Evolutionary conservation across 805 yeast genomes (phyloP).

Genomic region (Millerozyma acaciae): DNA sequence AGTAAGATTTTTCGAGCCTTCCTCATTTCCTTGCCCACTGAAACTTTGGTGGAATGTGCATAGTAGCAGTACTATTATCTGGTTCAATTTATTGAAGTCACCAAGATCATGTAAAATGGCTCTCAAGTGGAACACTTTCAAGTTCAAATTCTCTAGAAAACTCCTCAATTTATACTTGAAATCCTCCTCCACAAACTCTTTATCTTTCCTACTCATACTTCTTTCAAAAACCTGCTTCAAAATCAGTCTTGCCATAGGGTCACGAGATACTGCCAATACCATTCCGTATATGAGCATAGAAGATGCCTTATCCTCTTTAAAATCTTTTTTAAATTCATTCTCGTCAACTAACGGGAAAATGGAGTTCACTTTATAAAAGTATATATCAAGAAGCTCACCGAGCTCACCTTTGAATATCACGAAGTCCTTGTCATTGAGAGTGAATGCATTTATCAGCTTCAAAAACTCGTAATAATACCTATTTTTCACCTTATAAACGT

Average conservation of each 20-base stretch:
- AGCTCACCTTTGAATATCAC: constrained; percentile 17
- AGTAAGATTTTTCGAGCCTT: constrained; percentile 26
- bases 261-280: constrained; percentile 25
- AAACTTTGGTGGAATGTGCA: constrained; percentile 23
- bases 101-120: constrained; percentile 28
- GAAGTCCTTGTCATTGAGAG: constrained; percentile 21
- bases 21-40: constrained; percentile 27
- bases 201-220: background rate
- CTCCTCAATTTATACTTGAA: constrained; percentile 9
- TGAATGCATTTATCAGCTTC: constrained; percentile 27
- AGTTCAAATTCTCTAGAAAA: constrained; percentile 23
- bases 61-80: constrained; percentile 20
- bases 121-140: constrained; percentile 30
- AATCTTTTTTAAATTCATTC: constrained; percentile 25
- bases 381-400: constrained; percentile 20
- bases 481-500: constrained; percentile 13
- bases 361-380: constrained; percentile 29
- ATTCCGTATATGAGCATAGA: constrained; percentile 23
- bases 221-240: constrained; percentile 17
- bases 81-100: constrained; percentile 24
- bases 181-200: constrained; percentile 5
- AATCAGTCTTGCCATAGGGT: constrained; percentile 23
- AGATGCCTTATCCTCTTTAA: constrained; percentile 14
- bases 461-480: constrained; percentile 15
- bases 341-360: constrained; percentile 31